phyloP scores from a whole-genome alignment of 169 alveolate species.

The Theileria orientalis region DNA sequence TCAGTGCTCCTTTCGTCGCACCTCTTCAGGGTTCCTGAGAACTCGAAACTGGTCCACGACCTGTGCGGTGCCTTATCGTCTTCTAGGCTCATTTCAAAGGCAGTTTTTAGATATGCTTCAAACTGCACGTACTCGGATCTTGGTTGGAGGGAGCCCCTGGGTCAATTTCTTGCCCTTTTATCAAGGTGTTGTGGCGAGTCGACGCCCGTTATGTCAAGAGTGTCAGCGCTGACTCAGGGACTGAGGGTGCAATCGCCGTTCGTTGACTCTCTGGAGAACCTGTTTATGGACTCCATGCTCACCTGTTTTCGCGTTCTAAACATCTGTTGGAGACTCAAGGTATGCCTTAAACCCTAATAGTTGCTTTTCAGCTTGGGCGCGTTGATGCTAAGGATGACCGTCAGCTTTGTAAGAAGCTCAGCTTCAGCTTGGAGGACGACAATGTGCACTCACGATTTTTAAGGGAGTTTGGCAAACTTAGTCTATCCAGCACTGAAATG shows the following conservation, averaged over 20 bases:
- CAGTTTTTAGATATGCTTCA: background rate
- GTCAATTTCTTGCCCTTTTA: too few relatives aligned
- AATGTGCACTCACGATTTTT: conserved; percentile 20
- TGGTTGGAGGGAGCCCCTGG: too few relatives aligned
- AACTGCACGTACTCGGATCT: too few relatives aligned
- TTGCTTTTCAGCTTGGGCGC: too few relatives aligned
- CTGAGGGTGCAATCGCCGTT: background rate
- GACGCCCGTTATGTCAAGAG: background rate
- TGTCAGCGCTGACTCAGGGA: background rate
- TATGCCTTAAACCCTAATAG: too few relatives aligned
- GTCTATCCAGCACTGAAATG: background rate
- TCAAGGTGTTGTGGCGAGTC: too few relatives aligned
- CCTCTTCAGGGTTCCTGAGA: background rate
- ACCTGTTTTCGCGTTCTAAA: background rate
- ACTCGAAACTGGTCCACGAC: background rate
- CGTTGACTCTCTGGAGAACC: conserved; percentile 5
- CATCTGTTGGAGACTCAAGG: background rate
- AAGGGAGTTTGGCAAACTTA: background rate
- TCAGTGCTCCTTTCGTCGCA: background rate
- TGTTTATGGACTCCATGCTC: conserved; percentile 19
- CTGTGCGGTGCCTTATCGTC: background rate
- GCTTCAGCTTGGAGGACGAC: background rate
- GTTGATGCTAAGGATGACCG: too few relatives aligned
- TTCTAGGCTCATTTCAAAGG: background rate
- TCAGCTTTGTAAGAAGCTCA: background rate